Conservation (phyloP, 768 basidiomycete genomes). For the Pholiota microspora region DNA sequence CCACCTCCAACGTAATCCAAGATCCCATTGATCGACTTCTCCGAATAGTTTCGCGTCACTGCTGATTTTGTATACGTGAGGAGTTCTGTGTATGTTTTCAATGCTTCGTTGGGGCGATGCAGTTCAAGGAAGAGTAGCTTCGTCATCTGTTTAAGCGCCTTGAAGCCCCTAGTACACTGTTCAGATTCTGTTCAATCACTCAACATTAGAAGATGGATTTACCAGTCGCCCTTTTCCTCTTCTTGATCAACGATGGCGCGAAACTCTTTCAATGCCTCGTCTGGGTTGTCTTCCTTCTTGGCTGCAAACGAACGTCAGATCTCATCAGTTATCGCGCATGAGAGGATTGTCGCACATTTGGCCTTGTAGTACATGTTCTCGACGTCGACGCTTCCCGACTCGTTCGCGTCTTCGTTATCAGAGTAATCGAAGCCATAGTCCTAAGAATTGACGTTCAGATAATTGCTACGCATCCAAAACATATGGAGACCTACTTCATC, state of each 20-base stretch:
- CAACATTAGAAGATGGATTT: not conserved
- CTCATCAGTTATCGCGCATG: not conserved
- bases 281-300: conserved; percentile 92
- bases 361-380: conserved; percentile 99
- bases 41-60: conserved; percentile 93
- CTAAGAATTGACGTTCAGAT: conserved; percentile 33
- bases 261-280: conserved; percentile 90
- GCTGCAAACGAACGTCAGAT: conserved; percentile 44
- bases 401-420: conserved; percentile 81
- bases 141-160: conserved; percentile 95
- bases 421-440: conserved; percentile 98
- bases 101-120: conserved; percentile 78
- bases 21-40: conserved; percentile 98
- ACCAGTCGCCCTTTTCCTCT: conserved; percentile 95
- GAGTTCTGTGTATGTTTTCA: conserved; percentile 82
- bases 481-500: conserved; percentile 71
- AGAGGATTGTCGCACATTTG: conserved; percentile 63
- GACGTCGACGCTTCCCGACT: conserved; percentile 79
- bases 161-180: conserved; percentile 80
- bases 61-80: conserved; percentile 94
- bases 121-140: conserved; percentile 86
- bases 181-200: not conserved
- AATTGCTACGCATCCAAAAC: conserved; percentile 9
- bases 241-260: conserved; percentile 86
- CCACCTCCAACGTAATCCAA: conserved; percentile 96